These are phyloP conservation scores for Podaxis sp. DNA, from an alignment of 768 basidiomycete genomes.

Conservation along the genomic window DNA sequence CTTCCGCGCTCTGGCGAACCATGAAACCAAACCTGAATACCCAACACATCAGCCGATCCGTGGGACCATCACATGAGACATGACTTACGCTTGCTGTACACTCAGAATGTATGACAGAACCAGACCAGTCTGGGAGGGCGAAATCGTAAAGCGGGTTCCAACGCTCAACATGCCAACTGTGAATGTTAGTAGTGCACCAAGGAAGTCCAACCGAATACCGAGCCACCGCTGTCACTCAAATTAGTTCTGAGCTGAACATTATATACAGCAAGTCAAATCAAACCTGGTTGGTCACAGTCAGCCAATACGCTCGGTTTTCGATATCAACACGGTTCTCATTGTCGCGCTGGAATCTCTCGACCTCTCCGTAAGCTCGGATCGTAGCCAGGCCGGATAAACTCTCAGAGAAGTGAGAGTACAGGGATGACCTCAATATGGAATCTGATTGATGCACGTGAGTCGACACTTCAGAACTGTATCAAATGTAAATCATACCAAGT, in stretches of 20 bases:
- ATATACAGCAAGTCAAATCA: background rate
- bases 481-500: slow-evolving; percentile 40
- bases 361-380: slow-evolving; percentile 85
- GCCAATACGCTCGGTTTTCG: slow-evolving; percentile 90
- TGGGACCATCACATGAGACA: background rate
- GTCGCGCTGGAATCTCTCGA: slow-evolving; percentile 69
- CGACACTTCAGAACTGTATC: background rate
- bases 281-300: slow-evolving; percentile 82
- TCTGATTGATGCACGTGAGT: slow-evolving; percentile 39
- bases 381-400: slow-evolving; percentile 84
- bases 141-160: slow-evolving; percentile 69
- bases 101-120: slow-evolving; percentile 78
- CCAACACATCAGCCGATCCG: slow-evolving; percentile 11
- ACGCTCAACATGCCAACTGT: slow-evolving; percentile 80
- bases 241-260: background rate
- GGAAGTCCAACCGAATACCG: slow-evolving; percentile 84
- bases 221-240: slow-evolving; percentile 67
- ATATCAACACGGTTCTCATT: slow-evolving; percentile 77
- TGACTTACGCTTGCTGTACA: slow-evolving; percentile 63
- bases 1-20: slow-evolving; percentile 76
- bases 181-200: slow-evolving; percentile 72
- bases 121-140: slow-evolving; percentile 76
- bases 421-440: slow-evolving; percentile 78
- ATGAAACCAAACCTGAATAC: slow-evolving; percentile 66
- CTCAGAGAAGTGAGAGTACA: slow-evolving; percentile 94